These are phyloP conservation scores for Coprinellus aureogranulatus DNA, from an alignment of 768 basidiomycete genomes.

Conservation along the genomic window DNA sequence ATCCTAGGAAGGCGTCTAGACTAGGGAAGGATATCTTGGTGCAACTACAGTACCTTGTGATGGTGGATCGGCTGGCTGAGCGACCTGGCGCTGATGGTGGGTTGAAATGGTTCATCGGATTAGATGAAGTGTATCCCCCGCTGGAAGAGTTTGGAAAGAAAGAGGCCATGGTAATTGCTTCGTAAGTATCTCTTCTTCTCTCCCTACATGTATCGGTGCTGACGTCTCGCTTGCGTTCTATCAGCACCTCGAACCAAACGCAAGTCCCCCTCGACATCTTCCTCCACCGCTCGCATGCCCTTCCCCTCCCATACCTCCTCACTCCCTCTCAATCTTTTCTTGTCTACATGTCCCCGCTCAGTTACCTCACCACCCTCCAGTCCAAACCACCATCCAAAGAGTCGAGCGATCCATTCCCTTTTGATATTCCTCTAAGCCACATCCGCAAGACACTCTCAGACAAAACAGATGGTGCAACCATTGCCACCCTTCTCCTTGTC, in stretches of 20 bases:
- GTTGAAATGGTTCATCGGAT: conserved; percentile 71
- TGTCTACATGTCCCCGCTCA: conserved; percentile 62
- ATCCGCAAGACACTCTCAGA: conserved; percentile 47
- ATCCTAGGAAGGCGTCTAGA: conserved; percentile 51
- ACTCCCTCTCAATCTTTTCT: conserved; percentile 73
- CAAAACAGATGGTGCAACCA: conserved; percentile 45
- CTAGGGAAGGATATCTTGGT: conserved; percentile 48
- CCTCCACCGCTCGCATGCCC: conserved; percentile 59
- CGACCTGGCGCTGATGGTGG: conserved; percentile 56
- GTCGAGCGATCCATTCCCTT: conserved; percentile 25
- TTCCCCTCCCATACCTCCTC: conserved; percentile 71
- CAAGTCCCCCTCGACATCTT: conserved; percentile 68
- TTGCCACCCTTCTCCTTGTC: conserved; percentile 52
- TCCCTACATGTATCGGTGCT: conserved; percentile 1
- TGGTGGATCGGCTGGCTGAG: conserved; percentile 65
- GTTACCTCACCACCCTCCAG: conserved; percentile 63
- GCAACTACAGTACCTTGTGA: conserved; percentile 67
- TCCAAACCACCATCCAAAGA: conserved; percentile 16
- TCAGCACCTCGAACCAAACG: conserved; percentile 36
- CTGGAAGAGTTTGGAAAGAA: conserved; percentile 48
- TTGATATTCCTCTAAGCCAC: conserved; percentile 54
- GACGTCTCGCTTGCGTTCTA: conserved; percentile 8
- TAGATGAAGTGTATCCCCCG: conserved; percentile 51
- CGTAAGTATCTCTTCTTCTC: conserved; percentile 41
- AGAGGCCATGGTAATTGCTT: conserved; percentile 54